phyloP scores from a whole-genome alignment of 1,284 basidiomycete species.

The Xerocomus minutiporus region DNA sequence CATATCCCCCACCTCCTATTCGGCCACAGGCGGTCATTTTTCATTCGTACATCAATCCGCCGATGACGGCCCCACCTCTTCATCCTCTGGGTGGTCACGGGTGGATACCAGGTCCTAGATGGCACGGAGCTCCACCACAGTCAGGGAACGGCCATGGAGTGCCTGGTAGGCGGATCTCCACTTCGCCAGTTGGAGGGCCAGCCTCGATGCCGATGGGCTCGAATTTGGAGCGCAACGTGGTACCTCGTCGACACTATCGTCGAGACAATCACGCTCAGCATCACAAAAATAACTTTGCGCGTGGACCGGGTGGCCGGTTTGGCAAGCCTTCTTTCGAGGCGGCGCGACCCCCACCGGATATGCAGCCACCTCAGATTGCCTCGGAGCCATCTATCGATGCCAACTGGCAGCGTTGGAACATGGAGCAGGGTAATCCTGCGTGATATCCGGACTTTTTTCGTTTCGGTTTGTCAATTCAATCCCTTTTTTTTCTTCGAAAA shows the following conservation, averaged over 20 bases:
- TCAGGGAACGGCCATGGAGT: constrained; percentile 11
- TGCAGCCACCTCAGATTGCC: constrained; percentile 13
- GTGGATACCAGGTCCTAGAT: constrained; percentile 27
- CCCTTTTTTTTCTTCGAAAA: background rate
- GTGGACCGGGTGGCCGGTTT: constrained; percentile 20
- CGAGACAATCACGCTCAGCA: constrained; percentile 28
- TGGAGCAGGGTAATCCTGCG: constrained; percentile 10
- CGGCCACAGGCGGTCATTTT: constrained; percentile 28
- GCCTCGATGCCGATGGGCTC: constrained; percentile 11
- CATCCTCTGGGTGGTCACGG: constrained; percentile 21
- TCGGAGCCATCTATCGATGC: constrained; percentile 12
- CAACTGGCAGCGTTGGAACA: constrained; percentile 20
- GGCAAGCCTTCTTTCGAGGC: constrained; percentile 17
- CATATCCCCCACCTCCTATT: constrained; percentile 27
- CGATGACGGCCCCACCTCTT: constrained; percentile 16
- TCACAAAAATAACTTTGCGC: constrained; percentile 24
- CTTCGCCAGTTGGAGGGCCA: constrained; percentile 18
- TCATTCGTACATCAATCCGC: constrained; percentile 29
- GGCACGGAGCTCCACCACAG: constrained; percentile 21
- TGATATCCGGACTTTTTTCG: constrained; percentile 3
- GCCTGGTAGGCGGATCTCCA: constrained; percentile 15
- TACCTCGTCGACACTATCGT: constrained; percentile 31
- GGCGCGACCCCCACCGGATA: constrained; percentile 16
- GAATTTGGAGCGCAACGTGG: constrained; percentile 23
- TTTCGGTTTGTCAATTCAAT: constrained; percentile 17